Evolutionary conservation across 306 rosid genomes (phyloP), one percentile per base, ranked within the genome.

Genomic region (Inga oerstediana): DNA sequence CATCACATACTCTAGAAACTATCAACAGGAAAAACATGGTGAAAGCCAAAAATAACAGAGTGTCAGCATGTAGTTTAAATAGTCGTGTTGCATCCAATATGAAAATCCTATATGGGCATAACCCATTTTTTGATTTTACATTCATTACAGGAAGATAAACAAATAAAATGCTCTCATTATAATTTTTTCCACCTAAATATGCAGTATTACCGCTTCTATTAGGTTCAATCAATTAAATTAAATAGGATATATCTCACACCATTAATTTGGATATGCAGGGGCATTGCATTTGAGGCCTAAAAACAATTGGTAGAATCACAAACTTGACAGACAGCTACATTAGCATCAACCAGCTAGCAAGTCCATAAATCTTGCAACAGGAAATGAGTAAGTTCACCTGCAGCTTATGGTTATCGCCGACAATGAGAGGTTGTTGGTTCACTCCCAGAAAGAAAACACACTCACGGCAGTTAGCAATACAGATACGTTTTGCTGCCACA

Each of bases 381-480:
- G 82, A 41, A 16, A 71, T 58, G 76, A 62, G 72, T 76, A 78
- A 70, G 82, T 89, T 84, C 64, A 88, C 99, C 97, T 97, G 99
- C 88, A 97, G 84, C 79, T 92, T 92, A 81, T 92, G 97, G 84
- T 92, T 92, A 83, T 92, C 97, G 44, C 97, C 97, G 81, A 92
- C 79, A 56, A 92, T 81, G 77, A 92, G 94, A 2, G 97, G 97
- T 71, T 87, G 89, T 78, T 92, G 94, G 87, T 92, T 92, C 79
- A 92, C 97, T 73, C 97, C 94, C 59, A 92, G 84, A 85, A 88
- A 90, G 85, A 92, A 92, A 80, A 87, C 84, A 83, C 97, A 92
- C 85, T 90, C 94, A 1, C 99, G 97, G 79, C 99, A 94, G 84
- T 97, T 97, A 62, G 99, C 98, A 87, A 97, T 94, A 86, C 98